Evolutionary conservation across 2,329 filamentous ascomycete species (phyloP), one percentile per base, ranked within the genome.

Genomic region (Leptodontidium sp.): DNA sequence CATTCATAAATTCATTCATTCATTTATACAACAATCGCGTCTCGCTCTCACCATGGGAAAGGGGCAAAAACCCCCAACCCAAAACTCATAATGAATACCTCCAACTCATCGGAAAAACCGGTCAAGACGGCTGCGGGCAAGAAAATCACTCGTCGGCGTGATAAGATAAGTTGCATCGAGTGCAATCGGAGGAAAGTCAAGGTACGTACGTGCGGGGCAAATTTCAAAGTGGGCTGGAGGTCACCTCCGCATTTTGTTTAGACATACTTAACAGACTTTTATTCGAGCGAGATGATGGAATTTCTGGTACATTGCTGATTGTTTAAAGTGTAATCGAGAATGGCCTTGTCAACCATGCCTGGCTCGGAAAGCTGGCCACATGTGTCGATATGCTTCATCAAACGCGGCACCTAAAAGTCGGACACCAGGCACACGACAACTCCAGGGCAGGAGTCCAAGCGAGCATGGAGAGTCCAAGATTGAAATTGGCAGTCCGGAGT

Each of bases 341-440:
- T 59, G 57, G 35, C 57, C 57, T 45, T 59, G 57, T 29, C 57
- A 59, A 45, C 35, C 57, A 59, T 59, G 57, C 8, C 57, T 59
- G 21, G 57, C 57, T 45, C 57, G 57, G 24, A 59, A 59, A 29
- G 40, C 35, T 17, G 57, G 35, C 21, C 57, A 59, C n/a, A 40
- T 24, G 38, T 59, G 57, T 45, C 57, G 57, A 43, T 43, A 59
- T 59, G 21, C 57, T 29, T n/a, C 57, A 26, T 59, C 35, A 43
- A 29, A 40, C 5, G 21, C 21, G 6, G 45, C 57, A 12, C 57
- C 35, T 8, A 43, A 43, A 9, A 24, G 11, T 29, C 38, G 38
- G 5, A 40, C 35, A 14, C 35, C 21, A 40, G 21, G 57, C 5
- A 26, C 35, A 17, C 57, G 12, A 29, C n/a, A 59, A 14, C 35